A percentile compares a stretch with the other conserved stretches of the same genome.
Conservation (phyloP, 106 monocot genomes). For the Dioscorea alata region DNA sequence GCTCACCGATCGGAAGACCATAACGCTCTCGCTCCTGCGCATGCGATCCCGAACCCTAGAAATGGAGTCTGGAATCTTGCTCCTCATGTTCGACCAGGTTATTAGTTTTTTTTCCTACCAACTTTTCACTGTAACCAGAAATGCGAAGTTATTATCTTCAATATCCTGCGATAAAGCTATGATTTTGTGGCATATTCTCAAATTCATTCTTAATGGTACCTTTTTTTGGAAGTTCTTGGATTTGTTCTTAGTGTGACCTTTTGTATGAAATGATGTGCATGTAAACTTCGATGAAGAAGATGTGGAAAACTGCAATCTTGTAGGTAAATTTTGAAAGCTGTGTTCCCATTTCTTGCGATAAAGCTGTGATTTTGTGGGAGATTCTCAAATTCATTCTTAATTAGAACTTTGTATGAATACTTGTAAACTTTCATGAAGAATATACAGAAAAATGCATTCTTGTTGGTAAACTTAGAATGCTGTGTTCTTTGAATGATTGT, state of each 20-base stretch:
- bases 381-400: too few relatives aligned
- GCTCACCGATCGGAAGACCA: background rate
- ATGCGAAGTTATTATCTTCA: background rate
- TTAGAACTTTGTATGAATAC: too few relatives aligned
- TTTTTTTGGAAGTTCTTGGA: background rate
- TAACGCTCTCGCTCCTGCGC: background rate
- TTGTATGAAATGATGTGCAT: too few relatives aligned
- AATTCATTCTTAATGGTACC: background rate
- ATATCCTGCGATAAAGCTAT: background rate
- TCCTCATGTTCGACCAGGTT: conserved; percentile 22
- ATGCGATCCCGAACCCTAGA: background rate
- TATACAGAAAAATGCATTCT: too few relatives aligned
- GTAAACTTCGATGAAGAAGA: too few relatives aligned
- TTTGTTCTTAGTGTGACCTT: background rate
- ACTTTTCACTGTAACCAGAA: background rate
- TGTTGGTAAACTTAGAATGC: too few relatives aligned
- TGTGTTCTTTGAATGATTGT: too few relatives aligned
- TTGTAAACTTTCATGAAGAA: too few relatives aligned
- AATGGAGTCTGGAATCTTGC: conserved; percentile 7
- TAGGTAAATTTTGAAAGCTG: too few relatives aligned
- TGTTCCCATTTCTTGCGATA: too few relatives aligned
- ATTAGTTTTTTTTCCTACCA: background rate
- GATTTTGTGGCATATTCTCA: background rate
- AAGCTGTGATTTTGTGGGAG: too few relatives aligned
- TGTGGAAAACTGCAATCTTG: too few relatives aligned